These are phyloP conservation scores for Boletus subparvulus DNA, from an alignment of 768 basidiomycete genomes.

Conservation along the genomic window DNA sequence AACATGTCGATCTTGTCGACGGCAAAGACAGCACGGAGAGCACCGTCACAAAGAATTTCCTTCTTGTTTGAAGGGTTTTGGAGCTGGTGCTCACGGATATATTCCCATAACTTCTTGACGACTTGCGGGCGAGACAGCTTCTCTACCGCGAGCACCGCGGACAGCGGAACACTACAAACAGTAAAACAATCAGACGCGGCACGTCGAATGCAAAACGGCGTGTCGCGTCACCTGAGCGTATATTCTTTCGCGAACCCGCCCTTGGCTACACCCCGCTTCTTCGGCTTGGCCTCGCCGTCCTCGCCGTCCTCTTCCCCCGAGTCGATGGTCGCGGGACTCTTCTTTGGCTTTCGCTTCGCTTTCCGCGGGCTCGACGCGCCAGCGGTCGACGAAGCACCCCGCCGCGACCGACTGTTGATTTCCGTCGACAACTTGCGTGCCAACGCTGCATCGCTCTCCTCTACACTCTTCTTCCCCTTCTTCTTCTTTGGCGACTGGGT, in stretches of 20 bases:
- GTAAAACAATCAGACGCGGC: conserved; percentile 1
- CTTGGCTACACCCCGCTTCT: conserved; percentile 53
- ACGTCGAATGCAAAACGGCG: not conserved
- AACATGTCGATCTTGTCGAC: conserved; percentile 90
- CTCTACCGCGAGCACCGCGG: conserved; percentile 63
- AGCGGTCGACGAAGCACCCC: conserved; percentile 40
- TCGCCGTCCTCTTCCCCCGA: conserved; percentile 52
- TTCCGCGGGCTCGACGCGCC: conserved; percentile 44
- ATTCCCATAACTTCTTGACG: conserved; percentile 87
- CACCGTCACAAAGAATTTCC: conserved; percentile 82
- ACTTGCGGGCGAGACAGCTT: conserved; percentile 84
- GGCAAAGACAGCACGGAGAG: conserved; percentile 71
- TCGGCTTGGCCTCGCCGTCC: conserved; percentile 47
- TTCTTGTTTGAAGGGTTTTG: conserved; percentile 85
- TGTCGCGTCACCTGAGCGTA: conserved; percentile 53
- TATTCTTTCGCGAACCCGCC: conserved; percentile 83
- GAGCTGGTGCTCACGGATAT: conserved; percentile 77
- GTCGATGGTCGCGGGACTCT: conserved; percentile 49
- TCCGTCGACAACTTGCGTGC: conserved; percentile 71
- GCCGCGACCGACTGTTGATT: conserved; percentile 60
- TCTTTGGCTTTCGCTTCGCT: conserved; percentile 43
- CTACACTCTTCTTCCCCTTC: conserved; percentile 44
- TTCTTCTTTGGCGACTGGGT: conserved; percentile 42
- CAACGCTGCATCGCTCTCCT: conserved; percentile 66
- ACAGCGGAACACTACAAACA: conserved; percentile 63